A percentile compares a stretch with the other conserved stretches of the same genome.
Conservation (phyloP, 352 stramenopile species). For the Elongisporangium undulatum region DNA sequence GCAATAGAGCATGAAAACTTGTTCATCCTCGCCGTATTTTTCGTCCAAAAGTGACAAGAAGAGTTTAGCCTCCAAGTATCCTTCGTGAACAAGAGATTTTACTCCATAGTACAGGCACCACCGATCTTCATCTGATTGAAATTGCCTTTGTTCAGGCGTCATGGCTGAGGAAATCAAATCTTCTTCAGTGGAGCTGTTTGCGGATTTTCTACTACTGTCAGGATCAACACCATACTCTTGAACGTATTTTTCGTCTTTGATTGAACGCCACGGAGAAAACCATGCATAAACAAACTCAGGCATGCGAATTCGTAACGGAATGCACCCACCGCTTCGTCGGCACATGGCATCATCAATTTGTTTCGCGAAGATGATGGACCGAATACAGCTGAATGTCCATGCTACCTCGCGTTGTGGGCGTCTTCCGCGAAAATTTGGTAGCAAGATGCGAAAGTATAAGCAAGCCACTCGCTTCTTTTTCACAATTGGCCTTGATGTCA, state of each 20-base stretch:
- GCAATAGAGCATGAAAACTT: conserved; percentile 90
- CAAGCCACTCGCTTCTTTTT: conserved; percentile 69
- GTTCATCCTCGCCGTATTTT: conserved; percentile 90
- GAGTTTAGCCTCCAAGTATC: conserved; percentile 86
- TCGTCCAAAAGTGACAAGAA: conserved; percentile 92
- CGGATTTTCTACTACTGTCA: neutral
- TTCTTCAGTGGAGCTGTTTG: conserved; percentile 8
- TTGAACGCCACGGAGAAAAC: conserved; percentile 76
- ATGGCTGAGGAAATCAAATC: neutral
- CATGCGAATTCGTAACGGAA: conserved; percentile 77
- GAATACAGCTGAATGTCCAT: conserved; percentile 90
- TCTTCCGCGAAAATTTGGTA: conserved; percentile 86
- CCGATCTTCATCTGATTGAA: conserved; percentile 82
- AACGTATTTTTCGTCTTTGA: conserved; percentile 54
- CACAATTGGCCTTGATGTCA: conserved; percentile 10
- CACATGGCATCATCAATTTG: conserved; percentile 77
- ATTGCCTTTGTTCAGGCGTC: conserved; percentile 31
- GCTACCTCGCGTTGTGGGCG: conserved; percentile 65
- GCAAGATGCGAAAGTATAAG: conserved; percentile 86
- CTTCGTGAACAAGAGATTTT: conserved; percentile 77
- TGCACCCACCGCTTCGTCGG: conserved; percentile 31
- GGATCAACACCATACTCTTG: conserved; percentile 17
- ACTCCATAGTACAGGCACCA: conserved; percentile 94
- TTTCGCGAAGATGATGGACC: conserved; percentile 88
- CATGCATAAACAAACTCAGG: conserved; percentile 93